Percentiles rank a stretch among this genome's conserved stretches.
phyloP scores from a whole-genome alignment of 169 alveolate species.

The Condylostoma magnum region DNA sequence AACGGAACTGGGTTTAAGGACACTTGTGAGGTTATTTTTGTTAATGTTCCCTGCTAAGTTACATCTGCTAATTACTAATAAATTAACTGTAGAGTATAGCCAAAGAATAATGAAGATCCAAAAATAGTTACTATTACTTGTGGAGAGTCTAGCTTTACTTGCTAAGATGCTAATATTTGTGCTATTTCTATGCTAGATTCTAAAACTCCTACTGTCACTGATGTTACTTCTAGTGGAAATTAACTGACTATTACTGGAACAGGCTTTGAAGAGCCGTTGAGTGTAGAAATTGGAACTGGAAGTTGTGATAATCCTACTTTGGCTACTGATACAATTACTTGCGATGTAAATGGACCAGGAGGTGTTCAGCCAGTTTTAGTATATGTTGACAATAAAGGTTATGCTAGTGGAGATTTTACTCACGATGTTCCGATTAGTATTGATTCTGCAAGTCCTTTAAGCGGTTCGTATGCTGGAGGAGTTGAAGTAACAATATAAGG shows the following conservation, averaged over 20 bases:
- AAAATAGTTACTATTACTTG: no score
- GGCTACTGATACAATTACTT: background rate
- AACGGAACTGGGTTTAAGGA: conserved; percentile 7
- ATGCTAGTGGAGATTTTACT: background rate
- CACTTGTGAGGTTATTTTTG: background rate
- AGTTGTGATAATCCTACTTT: background rate
- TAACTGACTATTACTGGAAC: no score
- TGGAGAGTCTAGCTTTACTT: background rate
- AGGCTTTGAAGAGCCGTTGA: no score
- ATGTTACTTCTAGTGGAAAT: no score
- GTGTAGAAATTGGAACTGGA: background rate
- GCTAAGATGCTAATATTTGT: conserved; percentile 4
- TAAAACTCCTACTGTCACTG: background rate
- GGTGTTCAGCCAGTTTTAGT: background rate
- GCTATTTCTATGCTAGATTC: background rate
- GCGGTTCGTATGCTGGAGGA: conserved; percentile 21
- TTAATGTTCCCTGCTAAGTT: background rate
- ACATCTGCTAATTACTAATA: background rate
- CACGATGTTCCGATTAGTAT: background rate
- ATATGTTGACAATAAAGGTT: conserved; percentile 17
- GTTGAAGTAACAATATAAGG: background rate
- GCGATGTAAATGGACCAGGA: conserved; percentile 12
- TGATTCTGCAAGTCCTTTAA: background rate
- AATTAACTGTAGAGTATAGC: background rate
- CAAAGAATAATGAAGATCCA: no score